Evolutionary conservation across 78 protist species (phyloP), one percentile per base, ranked within the genome.

Genomic region (Cavenderia fasciculata): DNA sequence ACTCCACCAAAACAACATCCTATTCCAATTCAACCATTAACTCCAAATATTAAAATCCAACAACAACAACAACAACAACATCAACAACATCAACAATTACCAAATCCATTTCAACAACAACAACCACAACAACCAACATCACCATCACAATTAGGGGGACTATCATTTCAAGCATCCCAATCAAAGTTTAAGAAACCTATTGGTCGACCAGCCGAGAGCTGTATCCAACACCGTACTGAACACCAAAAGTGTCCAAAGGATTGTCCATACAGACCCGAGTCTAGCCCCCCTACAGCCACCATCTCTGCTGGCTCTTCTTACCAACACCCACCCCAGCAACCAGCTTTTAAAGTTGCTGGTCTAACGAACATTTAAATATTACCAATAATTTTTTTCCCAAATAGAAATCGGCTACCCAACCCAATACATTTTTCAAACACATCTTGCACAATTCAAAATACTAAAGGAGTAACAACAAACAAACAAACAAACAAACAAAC

Each of bases 151-250:
- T 43, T 27, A 69, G 54, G 41, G 76, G 34, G 54, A 47, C 47
- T 25, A 23, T 41, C 29, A 70, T 38, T 31, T 70, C 49, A 16
- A 46, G 43, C 44, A 29, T 38, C 51, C 4, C 77, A 70, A 56
- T 71, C 85, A 41, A 74, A 74, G 38, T 47, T 77, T 51, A 77
- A 66, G 38, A 77, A 77, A 38, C 87, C 87, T 5, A 77, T 77
- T 62, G 87, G 87, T n/a, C 73, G 87, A 25, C 87, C 87, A 77
- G 65, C 73, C n/a, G 74, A 77, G 51, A 56, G 75, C 16, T 77
- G 87, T 63, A 74, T 63, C n/a, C 27, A 40, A 47, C 87, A 77
- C 12, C 59, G 87, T 38, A 63, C 29, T 11, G 87, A 77, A 34
- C 87, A 77, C 33, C 87, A 77, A 63, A 77, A 77, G 44, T 77